phyloP scores from a whole-genome alignment of 768 basidiomycete species.

The Mycena latifolia region DNA sequence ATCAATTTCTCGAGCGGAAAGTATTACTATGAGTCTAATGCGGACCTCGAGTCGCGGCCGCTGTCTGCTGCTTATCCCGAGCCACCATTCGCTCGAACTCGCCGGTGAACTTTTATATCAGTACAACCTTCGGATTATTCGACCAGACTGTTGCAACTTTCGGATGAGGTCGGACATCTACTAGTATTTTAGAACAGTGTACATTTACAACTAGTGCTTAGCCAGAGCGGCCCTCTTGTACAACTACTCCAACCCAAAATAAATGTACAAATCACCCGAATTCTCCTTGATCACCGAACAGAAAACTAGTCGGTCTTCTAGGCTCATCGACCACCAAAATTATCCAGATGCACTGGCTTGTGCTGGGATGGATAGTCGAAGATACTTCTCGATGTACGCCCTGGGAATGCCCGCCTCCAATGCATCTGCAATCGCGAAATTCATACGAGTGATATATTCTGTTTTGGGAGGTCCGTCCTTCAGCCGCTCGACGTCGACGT shows the following conservation, averaged over 20 bases:
- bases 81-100: conserved; percentile 15
- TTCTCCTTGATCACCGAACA: too few species aligned
- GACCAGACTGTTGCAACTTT: not conserved
- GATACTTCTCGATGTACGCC: conserved; percentile 58
- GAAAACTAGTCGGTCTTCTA: too few species aligned
- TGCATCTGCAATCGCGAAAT: conserved; percentile 58
- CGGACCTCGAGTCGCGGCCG: conserved; percentile 7
- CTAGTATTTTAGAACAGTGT: not conserved
- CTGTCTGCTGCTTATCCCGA: conserved; percentile 10
- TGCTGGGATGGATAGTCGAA: conserved; percentile 56
- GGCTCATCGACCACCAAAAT: too few species aligned
- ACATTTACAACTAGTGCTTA: too few species aligned
- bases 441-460: conserved; percentile 62
- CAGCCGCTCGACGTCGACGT: conserved; percentile 52
- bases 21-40: not conserved
- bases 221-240: too few species aligned
- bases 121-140: too few species aligned
- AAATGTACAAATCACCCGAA: too few species aligned
- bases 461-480: conserved; percentile 47
- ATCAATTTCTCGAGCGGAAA: not conserved
- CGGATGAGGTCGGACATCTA: too few species aligned
- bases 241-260: too few species aligned
- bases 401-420: conserved; percentile 52
- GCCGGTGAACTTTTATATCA: conserved; percentile 4
- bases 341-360: not conserved